Evolutionary conservation across 495 filamentous ascomycete genomes (phyloP).

Genomic region (Podospora sp.): DNA sequence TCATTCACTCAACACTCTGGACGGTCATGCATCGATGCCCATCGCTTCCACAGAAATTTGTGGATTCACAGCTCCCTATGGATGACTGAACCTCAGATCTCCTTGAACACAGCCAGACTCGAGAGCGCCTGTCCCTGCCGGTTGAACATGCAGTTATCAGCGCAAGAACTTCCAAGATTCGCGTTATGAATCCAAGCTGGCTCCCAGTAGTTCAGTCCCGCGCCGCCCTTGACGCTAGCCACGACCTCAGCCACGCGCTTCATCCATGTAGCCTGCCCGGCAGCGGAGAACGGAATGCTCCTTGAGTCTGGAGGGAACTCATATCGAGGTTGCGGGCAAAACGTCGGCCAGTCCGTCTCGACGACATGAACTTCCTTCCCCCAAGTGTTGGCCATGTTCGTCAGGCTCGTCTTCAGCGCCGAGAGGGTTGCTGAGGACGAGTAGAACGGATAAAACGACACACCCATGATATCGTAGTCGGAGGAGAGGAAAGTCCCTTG

Average conservation of each 20-base stretch:
- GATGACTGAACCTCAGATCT: background rate
- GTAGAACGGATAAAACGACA: conserved; percentile 74
- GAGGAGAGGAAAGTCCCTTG: conserved; percentile 53
- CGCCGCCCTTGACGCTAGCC: conserved; percentile 50
- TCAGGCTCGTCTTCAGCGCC: conserved; percentile 56
- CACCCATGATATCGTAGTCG: conserved; percentile 70
- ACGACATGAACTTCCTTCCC: conserved; percentile 64
- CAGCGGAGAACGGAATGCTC: conserved; percentile 60
- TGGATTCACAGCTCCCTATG: background rate
- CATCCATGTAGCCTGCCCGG: conserved; percentile 62
- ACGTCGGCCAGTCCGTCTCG: conserved; percentile 69
- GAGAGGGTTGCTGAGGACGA: conserved; percentile 56
- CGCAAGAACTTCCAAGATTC: conserved; percentile 56
- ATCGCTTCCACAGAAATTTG: background rate
- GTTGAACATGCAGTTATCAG: conserved; percentile 52
- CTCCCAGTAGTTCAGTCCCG: conserved; percentile 72
- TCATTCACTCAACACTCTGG: no score
- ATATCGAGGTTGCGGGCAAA: conserved; percentile 57
- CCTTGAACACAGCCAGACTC: conserved; percentile 35
- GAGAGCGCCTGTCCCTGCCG: conserved; percentile 34
- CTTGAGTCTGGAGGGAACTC: conserved; percentile 60
- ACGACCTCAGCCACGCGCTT: conserved; percentile 58
- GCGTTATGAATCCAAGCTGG: conserved; percentile 69
- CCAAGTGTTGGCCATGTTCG: conserved; percentile 60
- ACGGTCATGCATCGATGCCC: no score